Conservation (phyloP, 176 grass and related monocot species). For the Saccharum officinarum region DNA sequence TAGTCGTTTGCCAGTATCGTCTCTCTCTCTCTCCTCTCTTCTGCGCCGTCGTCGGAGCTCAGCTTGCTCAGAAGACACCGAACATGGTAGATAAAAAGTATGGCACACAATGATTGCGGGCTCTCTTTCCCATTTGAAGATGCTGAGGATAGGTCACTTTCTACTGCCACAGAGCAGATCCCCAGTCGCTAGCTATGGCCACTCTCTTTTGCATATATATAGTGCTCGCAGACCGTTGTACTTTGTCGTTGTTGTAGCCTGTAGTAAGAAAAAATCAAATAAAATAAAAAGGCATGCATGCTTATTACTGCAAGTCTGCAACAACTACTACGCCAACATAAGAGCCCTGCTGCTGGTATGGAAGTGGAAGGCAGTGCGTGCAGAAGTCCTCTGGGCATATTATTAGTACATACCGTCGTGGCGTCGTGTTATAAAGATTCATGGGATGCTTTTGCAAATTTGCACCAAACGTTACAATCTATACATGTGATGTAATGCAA, state of each 20-base stretch:
- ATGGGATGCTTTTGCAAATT: neutral
- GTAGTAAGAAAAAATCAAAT: neutral
- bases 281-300: neutral
- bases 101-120: conserved; percentile 64
- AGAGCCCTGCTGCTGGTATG: neutral
- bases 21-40: neutral
- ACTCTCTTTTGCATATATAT: conserved; percentile 47
- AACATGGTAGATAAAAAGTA: conserved; percentile 47
- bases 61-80: conserved; percentile 45
- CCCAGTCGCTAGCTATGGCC: conserved; percentile 50
- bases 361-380: neutral
- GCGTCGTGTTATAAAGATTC: too few species aligned
- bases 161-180: conserved; percentile 60
- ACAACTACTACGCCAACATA: neutral
- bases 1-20: neutral
- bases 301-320: neutral
- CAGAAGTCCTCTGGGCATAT: neutral
- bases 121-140: conserved; percentile 65
- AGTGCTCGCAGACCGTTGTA: conserved; percentile 56
- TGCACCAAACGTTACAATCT: neutral
- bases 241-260: conserved; percentile 32
- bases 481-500: neutral
- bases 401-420: too few species aligned
- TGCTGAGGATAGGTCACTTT: conserved; percentile 71
- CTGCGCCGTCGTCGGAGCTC: conserved; percentile 15